These are phyloP conservation scores for Kurtzmaniella quercitrusa DNA, from an alignment of 1,139 yeast species.

Conservation along the genomic window DNA sequence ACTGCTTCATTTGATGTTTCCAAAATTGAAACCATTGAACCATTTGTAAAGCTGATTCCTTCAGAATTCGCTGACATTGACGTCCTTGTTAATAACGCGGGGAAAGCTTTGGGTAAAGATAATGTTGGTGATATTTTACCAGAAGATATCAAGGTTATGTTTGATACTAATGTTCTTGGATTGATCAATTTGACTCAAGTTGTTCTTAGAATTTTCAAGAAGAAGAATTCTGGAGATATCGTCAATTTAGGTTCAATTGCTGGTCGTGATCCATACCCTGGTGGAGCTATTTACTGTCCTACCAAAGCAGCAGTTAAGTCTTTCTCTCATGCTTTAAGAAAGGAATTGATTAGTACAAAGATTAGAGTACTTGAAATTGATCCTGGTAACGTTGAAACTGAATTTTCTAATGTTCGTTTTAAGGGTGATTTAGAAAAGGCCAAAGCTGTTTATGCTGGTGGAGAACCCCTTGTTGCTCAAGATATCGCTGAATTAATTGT, in stretches of 20 bases:
- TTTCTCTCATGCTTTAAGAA: slow-evolving; percentile 71
- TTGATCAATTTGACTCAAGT: slow-evolving; percentile 38
- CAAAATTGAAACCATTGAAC: slow-evolving; percentile 28
- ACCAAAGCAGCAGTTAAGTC: slow-evolving; percentile 79
- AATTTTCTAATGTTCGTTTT: slow-evolving; percentile 72
- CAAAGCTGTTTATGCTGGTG: slow-evolving; percentile 66
- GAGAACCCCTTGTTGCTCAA: slow-evolving; percentile 68
- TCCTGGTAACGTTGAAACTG: slow-evolving; percentile 89
- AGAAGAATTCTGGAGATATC: slow-evolving; percentile 65
- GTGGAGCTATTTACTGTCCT: slow-evolving; percentile 86
- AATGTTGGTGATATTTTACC: slow-evolving; percentile 29
- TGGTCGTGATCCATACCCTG: slow-evolving; percentile 83
- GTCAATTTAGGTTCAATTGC: slow-evolving; percentile 86
- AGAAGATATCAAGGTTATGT: slow-evolving; percentile 35
- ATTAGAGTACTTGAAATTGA: slow-evolving; percentile 80
- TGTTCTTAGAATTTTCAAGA: slow-evolving; percentile 38
- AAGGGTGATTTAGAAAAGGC: slow-evolving; percentile 69
- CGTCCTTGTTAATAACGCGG: slow-evolving; percentile 40
- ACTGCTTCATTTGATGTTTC: slow-evolving; percentile 32
- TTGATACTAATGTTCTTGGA: slow-evolving; percentile 40
- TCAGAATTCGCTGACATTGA: slow-evolving; percentile 35
- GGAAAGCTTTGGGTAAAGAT: slow-evolving; percentile 40
- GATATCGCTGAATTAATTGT: slow-evolving; percentile 83
- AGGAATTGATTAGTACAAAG: slow-evolving; percentile 68
- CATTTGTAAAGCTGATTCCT: slow-evolving; percentile 29